Evolutionary conservation across 2,329 filamentous ascomycete genomes (phyloP), one percentile per base, ranked within the genome.

Genomic region (Chaetomiaceae sp.): DNA sequence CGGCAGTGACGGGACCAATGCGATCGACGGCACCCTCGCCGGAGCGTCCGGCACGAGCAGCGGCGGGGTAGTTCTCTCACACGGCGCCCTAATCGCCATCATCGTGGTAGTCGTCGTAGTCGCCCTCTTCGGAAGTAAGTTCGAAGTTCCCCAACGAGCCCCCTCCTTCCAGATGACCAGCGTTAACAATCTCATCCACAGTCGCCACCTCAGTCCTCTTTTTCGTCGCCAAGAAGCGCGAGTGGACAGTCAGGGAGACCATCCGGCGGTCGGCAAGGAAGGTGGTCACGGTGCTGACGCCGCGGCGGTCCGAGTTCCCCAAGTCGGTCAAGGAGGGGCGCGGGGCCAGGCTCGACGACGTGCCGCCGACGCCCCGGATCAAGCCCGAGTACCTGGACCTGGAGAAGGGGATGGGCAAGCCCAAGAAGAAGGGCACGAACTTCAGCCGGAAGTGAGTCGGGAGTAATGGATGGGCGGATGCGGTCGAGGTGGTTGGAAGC

Each of bases 141-240:
- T 11, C 27, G 3, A 31, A n/a, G n/a, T n/a, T n/a, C n/a, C 5
- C 60, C 22, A 17, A 14, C 27, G 19, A 9, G n/a, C 68, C 69
- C 34, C 65, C 44, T 72, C 73, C 33, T 67, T 67, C 53, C 74
- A 70, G 27, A 31, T 11, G 8, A 12, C 8, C 8, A 5, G 25
- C 19, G 4, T 33, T 49, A 23, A 46, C 54, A 19, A 14, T 4
- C 17, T 5, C 11, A 20, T 62, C 55, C 43, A 37, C 60, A 87
- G 87, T 85, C 58, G 77, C 76, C 20, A 85, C 80, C 31, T 81
- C 83, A 3, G 72, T 82, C 2, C 80, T 94, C 25, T 95, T 88
- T 73, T 89, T 85, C 68, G 68, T 92, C 34, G 87, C 89, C 51
- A 94, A 94, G 76, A 91, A 89, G 73, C 82, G 85, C 43, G 88